phyloP scores from a whole-genome alignment of 805 yeast genomes.

The Ogataea ramenticola region DNA sequence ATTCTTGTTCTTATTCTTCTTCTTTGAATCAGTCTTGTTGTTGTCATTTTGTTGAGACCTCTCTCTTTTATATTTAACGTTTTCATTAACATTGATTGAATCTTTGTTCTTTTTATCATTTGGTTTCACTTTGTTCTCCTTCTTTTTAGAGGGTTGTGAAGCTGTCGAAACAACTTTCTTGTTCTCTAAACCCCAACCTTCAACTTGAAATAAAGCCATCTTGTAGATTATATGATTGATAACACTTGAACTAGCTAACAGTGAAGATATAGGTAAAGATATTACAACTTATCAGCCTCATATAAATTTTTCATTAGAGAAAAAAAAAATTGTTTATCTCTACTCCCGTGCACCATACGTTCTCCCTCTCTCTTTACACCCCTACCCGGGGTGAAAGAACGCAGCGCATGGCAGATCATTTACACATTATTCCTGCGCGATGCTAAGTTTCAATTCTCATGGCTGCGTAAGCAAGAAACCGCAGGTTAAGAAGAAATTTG shows the following conservation, averaged over 20 bases:
- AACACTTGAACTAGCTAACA: too few species aligned
- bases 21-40: slow-evolving; percentile 13
- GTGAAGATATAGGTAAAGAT: too few species aligned
- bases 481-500: too few species aligned
- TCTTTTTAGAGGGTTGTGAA: slow-evolving; percentile 11
- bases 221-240: slow-evolving; percentile 1
- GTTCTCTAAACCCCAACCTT: slow-evolving; percentile 70
- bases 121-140: slow-evolving; percentile 5
- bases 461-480: too few species aligned
- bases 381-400: too few species aligned
- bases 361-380: too few species aligned
- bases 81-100: slow-evolving; percentile 2
- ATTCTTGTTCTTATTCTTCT: slow-evolving; percentile 3
- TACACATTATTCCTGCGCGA: too few species aligned
- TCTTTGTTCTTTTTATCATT: slow-evolving; percentile 5
- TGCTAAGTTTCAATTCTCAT: too few species aligned
- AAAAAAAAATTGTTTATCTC: too few species aligned
- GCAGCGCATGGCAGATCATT: too few species aligned
- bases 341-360: too few species aligned
- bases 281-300: not conserved
- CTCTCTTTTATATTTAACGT: slow-evolving; percentile 1
- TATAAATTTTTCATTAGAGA: too few species aligned
- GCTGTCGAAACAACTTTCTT: slow-evolving; percentile 44
- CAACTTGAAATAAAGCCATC: slow-evolving; percentile 72
- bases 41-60: slow-evolving; percentile 3